phyloP scores from a whole-genome alignment of 768 basidiomycete species.

The Serpula lacrymans region DNA sequence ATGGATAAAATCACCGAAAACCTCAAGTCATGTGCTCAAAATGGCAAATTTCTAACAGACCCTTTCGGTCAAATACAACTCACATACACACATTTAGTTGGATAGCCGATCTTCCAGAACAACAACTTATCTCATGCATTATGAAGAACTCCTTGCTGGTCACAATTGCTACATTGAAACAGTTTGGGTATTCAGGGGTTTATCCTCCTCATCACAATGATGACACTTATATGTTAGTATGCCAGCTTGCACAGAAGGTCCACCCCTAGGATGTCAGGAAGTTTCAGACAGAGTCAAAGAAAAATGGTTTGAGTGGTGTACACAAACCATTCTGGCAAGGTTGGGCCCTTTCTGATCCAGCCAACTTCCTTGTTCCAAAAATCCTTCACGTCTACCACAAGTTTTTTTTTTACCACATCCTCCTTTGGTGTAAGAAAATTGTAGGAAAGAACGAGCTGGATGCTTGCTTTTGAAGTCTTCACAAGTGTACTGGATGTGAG shows the following conservation, averaged over 20 bases:
- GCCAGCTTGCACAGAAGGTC: too few relatives aligned
- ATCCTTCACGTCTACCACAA: neutral
- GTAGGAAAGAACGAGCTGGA: neutral
- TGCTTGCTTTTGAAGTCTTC: neutral
- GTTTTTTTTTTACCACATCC: neutral
- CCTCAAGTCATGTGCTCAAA: conserved; percentile 24
- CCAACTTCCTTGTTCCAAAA: neutral
- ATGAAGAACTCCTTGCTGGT: too few relatives aligned
- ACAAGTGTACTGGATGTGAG: neutral
- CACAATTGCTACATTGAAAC: too few relatives aligned
- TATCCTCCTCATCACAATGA: too few relatives aligned
- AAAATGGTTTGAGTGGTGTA: conserved; percentile 20
- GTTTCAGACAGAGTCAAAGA: too few relatives aligned
- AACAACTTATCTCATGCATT: too few relatives aligned
- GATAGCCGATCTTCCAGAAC: conserved; percentile 13
- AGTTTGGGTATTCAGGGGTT: too few relatives aligned
- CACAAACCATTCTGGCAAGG: neutral
- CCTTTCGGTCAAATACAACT: conserved; percentile 6
- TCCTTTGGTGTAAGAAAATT: neutral
- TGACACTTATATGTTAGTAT: too few relatives aligned
- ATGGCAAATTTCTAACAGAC: conserved; percentile 26
- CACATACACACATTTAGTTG: conserved; percentile 5
- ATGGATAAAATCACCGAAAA: conserved; percentile 25
- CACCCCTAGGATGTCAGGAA: too few relatives aligned
- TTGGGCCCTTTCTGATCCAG: neutral